phyloP scores from a whole-genome alignment of 805 yeast genomes.

The Starmerella riodocensis region DNA sequence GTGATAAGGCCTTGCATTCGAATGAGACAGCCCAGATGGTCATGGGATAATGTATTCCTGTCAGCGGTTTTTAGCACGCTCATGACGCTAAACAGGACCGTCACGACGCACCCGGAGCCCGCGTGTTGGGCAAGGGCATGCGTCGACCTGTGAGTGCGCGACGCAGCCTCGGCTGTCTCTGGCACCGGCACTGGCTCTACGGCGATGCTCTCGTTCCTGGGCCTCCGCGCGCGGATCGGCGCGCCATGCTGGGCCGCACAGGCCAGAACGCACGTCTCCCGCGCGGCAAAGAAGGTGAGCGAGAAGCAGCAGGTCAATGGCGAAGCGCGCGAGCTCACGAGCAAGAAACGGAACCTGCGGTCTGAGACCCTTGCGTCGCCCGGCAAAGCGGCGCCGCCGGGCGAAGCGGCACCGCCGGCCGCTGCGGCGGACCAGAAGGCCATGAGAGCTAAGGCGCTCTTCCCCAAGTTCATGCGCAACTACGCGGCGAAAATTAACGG shows the following conservation, averaged over 20 bases:
- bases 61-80: too few species aligned
- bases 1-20: too few species aligned
- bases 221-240: not conserved
- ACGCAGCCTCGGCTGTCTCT: too few species aligned
- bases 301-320: constrained; percentile 1
- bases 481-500: constrained; percentile 38
- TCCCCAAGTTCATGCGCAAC: constrained; percentile 40
- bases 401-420: not conserved
- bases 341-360: not conserved
- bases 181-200: not conserved
- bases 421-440: not conserved
- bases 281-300: constrained; percentile 23
- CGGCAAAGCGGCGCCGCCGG: not conserved
- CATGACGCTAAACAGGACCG: too few species aligned
- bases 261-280: constrained; percentile 19
- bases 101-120: too few species aligned
- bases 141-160: too few species aligned
- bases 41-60: too few species aligned
- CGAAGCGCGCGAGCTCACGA: not conserved
- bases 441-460: constrained; percentile 18
- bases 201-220: not conserved
- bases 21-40: too few species aligned
- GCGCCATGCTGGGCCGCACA: too few species aligned
- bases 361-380: not conserved
- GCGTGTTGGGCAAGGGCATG: too few species aligned